These are phyloP conservation scores for Papilionanthe hybrid DNA, from an alignment of 116 monocot species.

Conservation along the genomic window DNA sequence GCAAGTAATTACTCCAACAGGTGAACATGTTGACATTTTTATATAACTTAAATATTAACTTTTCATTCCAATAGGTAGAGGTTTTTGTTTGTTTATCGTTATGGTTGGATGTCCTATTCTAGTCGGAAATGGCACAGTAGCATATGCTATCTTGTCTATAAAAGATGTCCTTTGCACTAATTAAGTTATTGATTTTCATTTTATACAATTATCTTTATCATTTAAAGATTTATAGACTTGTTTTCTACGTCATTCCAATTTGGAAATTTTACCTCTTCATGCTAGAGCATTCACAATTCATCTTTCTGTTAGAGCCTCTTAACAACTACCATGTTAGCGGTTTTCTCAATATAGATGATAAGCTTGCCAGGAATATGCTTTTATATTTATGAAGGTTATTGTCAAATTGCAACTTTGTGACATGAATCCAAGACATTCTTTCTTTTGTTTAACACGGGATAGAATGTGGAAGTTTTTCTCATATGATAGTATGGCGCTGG, in stretches of 20 bases:
- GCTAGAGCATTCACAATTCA: background rate
- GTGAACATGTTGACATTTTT: constrained; percentile 22
- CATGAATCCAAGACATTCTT: too few species aligned
- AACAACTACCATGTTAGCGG: background rate
- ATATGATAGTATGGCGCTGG: background rate
- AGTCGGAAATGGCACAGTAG: background rate
- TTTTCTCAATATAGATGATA: background rate
- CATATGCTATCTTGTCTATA: background rate
- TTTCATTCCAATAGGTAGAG: background rate
- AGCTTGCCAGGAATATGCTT: background rate
- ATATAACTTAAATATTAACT: background rate
- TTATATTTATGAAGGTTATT: background rate
- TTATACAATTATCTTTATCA: background rate
- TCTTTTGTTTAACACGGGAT: background rate
- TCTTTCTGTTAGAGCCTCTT: background rate
- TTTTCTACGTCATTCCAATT: background rate
- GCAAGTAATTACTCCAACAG: constrained; percentile 91
- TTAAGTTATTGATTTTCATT: background rate
- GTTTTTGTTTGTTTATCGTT: background rate
- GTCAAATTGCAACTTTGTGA: background rate
- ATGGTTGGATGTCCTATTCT: background rate
- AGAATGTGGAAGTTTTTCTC: background rate
- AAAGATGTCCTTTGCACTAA: background rate
- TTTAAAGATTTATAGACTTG: background rate
- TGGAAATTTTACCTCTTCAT: background rate